Conservation (phyloP, 2,329 filamentous ascomycete species). For the Cryoendolithus antarcticus region DNA sequence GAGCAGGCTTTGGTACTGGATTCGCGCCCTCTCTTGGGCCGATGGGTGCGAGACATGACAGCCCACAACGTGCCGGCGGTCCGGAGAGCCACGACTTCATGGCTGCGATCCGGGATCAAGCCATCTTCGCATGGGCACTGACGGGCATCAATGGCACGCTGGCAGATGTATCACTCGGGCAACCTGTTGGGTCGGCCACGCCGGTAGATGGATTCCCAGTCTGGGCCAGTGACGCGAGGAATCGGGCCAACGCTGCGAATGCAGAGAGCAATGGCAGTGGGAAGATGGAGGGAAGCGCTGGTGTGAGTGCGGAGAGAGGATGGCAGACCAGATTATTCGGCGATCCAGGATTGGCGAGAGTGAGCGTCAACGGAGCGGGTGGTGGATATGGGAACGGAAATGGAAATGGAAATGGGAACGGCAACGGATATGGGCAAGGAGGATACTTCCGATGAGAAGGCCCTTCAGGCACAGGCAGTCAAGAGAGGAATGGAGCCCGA, state of each 20-base stretch:
- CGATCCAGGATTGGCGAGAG: constrained; percentile 18
- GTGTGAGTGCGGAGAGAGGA: constrained; percentile 1
- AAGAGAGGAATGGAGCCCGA: too few species aligned
- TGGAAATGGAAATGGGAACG: constrained; percentile 9
- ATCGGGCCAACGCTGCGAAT: neutral
- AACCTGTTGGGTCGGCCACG: constrained; percentile 49
- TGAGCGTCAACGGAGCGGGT: constrained; percentile 8
- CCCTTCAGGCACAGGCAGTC: neutral
- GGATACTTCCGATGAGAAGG: neutral
- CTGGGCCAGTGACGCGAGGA: constrained; percentile 36
- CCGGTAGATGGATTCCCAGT: constrained; percentile 49
- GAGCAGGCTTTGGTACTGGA: constrained; percentile 13
- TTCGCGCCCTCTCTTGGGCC: constrained; percentile 28
- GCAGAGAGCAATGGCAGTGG: constrained; percentile 4
- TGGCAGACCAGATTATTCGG: constrained; percentile 17
- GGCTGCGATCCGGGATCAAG: constrained; percentile 69
- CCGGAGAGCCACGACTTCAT: constrained; percentile 53
- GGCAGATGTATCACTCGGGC: constrained; percentile 50
- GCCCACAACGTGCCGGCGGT: constrained; percentile 30
- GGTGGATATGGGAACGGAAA: constrained; percentile 8
- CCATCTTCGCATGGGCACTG: constrained; percentile 77
- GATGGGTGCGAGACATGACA: constrained; percentile 13
- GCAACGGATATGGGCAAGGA: constrained; percentile 7
- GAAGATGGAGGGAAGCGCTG: constrained; percentile 3
- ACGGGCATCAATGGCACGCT: constrained; percentile 69